These are phyloP conservation scores for Lyophyllum semitale DNA, from an alignment of 768 basidiomycete genomes.

Conservation along the genomic window DNA sequence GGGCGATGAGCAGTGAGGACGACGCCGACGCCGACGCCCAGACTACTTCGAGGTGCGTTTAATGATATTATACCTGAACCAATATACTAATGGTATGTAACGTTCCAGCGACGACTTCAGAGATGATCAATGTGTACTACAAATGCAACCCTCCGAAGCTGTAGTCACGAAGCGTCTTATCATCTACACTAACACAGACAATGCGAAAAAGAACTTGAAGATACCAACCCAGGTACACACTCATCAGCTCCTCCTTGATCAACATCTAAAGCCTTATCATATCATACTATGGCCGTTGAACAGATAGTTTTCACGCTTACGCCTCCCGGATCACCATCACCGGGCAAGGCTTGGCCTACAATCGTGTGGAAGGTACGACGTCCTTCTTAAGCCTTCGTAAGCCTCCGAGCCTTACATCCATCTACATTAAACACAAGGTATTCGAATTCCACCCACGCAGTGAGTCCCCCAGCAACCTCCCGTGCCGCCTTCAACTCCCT, in stretches of 20 bases:
- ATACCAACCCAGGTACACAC: neutral
- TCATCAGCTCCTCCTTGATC: neutral
- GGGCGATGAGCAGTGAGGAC: neutral
- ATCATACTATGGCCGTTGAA: neutral
- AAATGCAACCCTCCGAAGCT: too few species aligned
- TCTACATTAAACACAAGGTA: too few species aligned
- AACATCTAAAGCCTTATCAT: neutral
- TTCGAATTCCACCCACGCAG: neutral
- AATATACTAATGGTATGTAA: too few species aligned
- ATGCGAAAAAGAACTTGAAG: constrained; percentile 10
- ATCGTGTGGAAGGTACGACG: constrained; percentile 11
- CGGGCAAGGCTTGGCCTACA: constrained; percentile 4
- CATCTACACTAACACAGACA: constrained; percentile 10
- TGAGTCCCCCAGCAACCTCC: neutral
- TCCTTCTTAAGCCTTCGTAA: too few species aligned
- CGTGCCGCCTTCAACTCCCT: neutral
- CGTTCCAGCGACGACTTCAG: too few species aligned
- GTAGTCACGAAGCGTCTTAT: neutral
- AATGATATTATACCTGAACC: neutral
- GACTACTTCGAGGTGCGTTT: neutral
- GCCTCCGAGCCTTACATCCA: neutral
- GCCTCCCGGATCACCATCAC: constrained; percentile 1
- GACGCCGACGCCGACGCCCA: neutral
- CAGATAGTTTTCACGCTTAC: constrained; percentile 14
- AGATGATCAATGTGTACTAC: too few species aligned